These are phyloP conservation scores for Volvox reticuliferus DNA, from an alignment of 139 green algal genomes.

Conservation along the genomic window DNA sequence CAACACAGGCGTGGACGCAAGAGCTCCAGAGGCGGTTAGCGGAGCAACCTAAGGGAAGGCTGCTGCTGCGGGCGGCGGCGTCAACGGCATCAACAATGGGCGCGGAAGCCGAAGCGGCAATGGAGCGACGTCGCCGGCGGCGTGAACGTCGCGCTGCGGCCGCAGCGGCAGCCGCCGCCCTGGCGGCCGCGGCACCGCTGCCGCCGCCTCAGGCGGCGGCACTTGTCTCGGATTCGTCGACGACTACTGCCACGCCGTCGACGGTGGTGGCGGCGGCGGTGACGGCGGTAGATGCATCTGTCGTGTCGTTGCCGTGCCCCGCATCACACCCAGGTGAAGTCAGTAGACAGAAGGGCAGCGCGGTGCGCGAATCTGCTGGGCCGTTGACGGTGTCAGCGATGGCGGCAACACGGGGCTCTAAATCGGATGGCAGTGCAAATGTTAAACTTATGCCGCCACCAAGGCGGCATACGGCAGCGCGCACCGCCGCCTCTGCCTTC, in stretches of 20 bases:
- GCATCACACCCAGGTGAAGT: not conserved
- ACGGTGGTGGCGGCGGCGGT: not conserved
- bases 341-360: not conserved
- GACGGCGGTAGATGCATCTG: not conserved
- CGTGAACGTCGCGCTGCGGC: not conserved
- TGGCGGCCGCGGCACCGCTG: not conserved
- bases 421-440: not conserved
- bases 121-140: not conserved
- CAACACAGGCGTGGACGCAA: constrained; percentile 53
- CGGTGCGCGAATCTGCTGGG: not conserved
- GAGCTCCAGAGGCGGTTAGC: constrained; percentile 55
- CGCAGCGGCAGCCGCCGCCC: not conserved
- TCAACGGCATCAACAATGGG: not conserved
- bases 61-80: constrained; percentile 40
- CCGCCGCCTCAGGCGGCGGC: not conserved
- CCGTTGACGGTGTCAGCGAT: not conserved
- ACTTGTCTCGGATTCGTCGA: not conserved
- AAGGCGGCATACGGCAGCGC: not conserved
- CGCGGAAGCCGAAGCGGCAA: not conserved
- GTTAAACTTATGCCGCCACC: not conserved
- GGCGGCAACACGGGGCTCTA: too few relatives aligned
- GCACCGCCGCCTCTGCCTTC: too few relatives aligned
- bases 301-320: too few relatives aligned
- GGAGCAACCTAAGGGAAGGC: not conserved
- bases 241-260: not conserved